Evolutionary conservation across 2,329 filamentous ascomycete genomes (phyloP), one percentile per base, ranked within the genome.

Genomic region (Trichoderma aggressivum): DNA sequence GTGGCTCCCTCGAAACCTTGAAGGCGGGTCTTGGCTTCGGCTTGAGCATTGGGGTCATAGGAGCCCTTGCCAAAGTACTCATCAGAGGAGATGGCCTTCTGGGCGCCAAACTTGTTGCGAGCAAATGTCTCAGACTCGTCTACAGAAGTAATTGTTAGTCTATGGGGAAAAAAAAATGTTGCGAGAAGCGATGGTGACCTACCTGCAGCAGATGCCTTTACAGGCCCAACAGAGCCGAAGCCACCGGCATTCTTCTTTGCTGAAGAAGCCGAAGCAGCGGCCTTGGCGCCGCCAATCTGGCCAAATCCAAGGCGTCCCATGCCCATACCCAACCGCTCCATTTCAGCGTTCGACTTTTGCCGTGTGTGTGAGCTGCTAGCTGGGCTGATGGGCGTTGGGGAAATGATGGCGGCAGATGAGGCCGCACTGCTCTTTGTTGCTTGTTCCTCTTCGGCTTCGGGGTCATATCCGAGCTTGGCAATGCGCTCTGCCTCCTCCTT

Each of bases 401-500:
- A 84, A 69, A 89, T 85, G 74, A 97, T 90, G 18, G 88, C 86
- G 71, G 88, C 86, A 70, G 88, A 85, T 14, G 85, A 74, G 73
- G 88, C 85, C 47, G 83, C 76, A 39, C 80, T 80, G 73, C 83
- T 81, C 74, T 80, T 81, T 12, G 82, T 81, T 12, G 82, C 81
- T 14, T 86, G 86, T 60, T 81, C 87, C 75, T 88, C 88, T 81
- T 97, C 95, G 24, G 94, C 94, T 74, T 98, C 92, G 1, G 94
- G 94, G 77, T 99, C 94, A 78, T 99, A 99, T 50, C 96, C 96
- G 26, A 99, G 86, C 83, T 97, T 97, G 80, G 92, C 94, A 79
- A 98, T 96, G 75, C 96, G 91, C 81, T 98, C 96, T 3, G 94
- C 96, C 82, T 99, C 96, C 82, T 98, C 96, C 81, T 95, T 97